Evolutionary conservation across 495 filamentous ascomycete species (phyloP).

Genomic region (Parathielavia hyrcaniae): DNA sequence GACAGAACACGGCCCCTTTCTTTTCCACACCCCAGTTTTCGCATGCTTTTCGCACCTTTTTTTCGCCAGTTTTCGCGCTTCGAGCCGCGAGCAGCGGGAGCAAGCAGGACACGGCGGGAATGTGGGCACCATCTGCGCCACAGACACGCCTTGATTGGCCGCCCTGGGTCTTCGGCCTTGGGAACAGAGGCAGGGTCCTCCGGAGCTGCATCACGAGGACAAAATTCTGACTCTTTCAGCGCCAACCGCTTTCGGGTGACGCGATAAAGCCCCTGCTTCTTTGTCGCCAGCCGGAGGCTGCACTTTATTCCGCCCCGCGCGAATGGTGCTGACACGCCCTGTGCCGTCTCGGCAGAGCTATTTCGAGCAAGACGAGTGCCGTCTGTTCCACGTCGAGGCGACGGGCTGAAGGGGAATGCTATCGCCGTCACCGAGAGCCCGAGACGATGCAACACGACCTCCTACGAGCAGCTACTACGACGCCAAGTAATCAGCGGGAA

Average conservation of each 20-base stretch:
- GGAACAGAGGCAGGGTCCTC: constrained; percentile 15
- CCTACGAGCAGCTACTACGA: neutral
- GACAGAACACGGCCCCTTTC: neutral
- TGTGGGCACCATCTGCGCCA: neutral
- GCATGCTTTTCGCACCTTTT: no score
- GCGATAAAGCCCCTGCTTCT: constrained; percentile 19
- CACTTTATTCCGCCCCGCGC: constrained; percentile 4
- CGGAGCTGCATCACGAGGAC: constrained; percentile 28
- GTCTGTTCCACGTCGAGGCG: constrained; percentile 3
- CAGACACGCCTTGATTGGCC: constrained; percentile 16
- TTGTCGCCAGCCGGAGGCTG: constrained; percentile 4
- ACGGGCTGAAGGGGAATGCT: no score
- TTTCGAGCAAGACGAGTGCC: constrained; percentile 27
- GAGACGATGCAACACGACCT: neutral
- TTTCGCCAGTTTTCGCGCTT: neutral
- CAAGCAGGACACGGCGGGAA: constrained; percentile 1
- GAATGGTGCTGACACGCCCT: neutral
- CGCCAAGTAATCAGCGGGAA: no score
- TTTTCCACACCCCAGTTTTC: neutral
- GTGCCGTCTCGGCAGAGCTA: constrained; percentile 23
- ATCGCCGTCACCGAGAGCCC: neutral
- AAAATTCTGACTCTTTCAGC: constrained; percentile 20
- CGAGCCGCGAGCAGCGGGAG: neutral
- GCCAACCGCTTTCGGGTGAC: constrained; percentile 9
- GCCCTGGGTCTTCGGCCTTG: constrained; percentile 10